Conservation (phyloP, 1,284 basidiomycete species). For the Microbotryum scabiosae region DNA sequence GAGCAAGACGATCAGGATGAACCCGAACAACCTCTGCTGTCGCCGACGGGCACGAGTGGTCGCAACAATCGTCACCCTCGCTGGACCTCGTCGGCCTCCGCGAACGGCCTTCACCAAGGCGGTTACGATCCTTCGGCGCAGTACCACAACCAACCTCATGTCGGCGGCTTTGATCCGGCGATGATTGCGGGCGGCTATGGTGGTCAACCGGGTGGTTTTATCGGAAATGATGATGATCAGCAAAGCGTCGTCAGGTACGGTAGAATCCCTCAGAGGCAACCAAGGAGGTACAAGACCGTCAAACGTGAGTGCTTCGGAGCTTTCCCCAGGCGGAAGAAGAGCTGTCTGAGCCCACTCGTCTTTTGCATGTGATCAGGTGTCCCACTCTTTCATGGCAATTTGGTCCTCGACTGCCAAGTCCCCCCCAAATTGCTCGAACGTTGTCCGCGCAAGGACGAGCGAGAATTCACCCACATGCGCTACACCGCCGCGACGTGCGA, state of each 20-base stretch:
- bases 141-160: not conserved
- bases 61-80: conserved; percentile 5
- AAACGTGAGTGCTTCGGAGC: conserved; percentile 50
- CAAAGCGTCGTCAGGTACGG: conserved; percentile 55
- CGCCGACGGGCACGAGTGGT: not conserved
- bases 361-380: conserved; percentile 12
- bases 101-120: conserved; percentile 3
- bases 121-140: not conserved
- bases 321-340: conserved; percentile 36
- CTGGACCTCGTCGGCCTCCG: conserved; percentile 5
- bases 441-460: conserved; percentile 62
- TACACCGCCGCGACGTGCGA: conserved; percentile 86
- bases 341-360: not conserved
- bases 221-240: conserved; percentile 29
- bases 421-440: conserved; percentile 75
- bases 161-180: conserved; percentile 26
- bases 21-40: conserved; percentile 7
- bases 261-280: conserved; percentile 72
- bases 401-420: conserved; percentile 77
- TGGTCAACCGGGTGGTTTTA: no score
- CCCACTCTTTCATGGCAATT: conserved; percentile 80
- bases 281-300: conserved; percentile 78
- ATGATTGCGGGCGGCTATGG: not conserved
- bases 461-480: conserved; percentile 91
- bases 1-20: not conserved